Percentiles rank a stretch among this genome's conserved stretches.
These are phyloP conservation scores for Phytophthora uliginosa DNA, from an alignment of 352 stramenopile species.

Conservation along the genomic window DNA sequence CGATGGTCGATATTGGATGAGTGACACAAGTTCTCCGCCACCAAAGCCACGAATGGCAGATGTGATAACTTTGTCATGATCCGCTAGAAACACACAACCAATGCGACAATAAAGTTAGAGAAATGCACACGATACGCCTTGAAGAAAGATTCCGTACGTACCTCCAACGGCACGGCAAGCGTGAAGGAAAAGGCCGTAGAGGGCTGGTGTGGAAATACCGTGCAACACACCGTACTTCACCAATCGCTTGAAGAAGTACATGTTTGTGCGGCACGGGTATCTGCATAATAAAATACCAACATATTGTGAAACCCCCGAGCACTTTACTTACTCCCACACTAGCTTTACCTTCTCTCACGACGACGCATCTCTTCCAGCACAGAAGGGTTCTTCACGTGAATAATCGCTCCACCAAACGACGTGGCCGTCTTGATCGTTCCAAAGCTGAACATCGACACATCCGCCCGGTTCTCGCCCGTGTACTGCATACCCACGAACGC, in stretches of 20 bases:
- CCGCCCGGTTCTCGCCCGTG: slow-evolving; percentile 64
- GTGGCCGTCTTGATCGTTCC: slow-evolving; percentile 90
- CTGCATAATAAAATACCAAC: slow-evolving; percentile 18
- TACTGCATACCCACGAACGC: slow-evolving; percentile 75
- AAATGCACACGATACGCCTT: background rate
- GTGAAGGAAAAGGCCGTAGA: slow-evolving; percentile 84
- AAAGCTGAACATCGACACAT: slow-evolving; percentile 92
- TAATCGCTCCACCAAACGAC: slow-evolving; percentile 77
- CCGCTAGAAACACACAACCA: slow-evolving; percentile 42
- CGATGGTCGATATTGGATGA: slow-evolving; percentile 81
- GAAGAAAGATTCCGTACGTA: slow-evolving; percentile 24
- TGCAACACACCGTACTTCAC: slow-evolving; percentile 85
- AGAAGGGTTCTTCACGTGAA: slow-evolving; percentile 64
- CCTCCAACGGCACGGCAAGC: slow-evolving; percentile 65
- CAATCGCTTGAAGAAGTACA: slow-evolving; percentile 81
- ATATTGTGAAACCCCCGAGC: background rate
- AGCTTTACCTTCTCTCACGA: slow-evolving; percentile 59
- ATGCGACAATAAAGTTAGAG: background rate
- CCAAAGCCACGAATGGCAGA: slow-evolving; percentile 85
- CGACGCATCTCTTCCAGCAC: slow-evolving; percentile 78
- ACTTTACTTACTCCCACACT: background rate
- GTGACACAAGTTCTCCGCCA: slow-evolving; percentile 77
- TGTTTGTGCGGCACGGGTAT: slow-evolving; percentile 71
- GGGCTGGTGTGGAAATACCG: slow-evolving; percentile 69
- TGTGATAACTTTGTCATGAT: slow-evolving; percentile 88